Evolutionary conservation across 495 filamentous ascomycete species (phyloP).

Genomic region (Penicillium roqueforti): DNA sequence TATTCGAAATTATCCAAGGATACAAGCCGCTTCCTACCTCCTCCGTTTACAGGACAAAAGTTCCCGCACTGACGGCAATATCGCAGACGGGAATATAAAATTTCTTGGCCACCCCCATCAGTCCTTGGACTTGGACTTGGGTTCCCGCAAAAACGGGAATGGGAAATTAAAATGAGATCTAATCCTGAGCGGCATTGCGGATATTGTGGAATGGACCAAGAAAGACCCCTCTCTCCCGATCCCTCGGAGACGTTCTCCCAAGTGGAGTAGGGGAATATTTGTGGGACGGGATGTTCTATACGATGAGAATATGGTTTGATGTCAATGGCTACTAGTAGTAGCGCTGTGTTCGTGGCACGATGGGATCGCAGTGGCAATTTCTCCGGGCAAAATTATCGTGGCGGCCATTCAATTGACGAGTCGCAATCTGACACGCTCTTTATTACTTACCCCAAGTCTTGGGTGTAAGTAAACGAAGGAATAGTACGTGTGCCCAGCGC

Average conservation of each 20-base stretch:
- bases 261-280: background rate
- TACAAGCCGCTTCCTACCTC: background rate
- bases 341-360: constrained; percentile 5
- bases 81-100: background rate
- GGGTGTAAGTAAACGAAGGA: background rate
- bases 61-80: constrained; percentile 6
- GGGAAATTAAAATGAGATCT: background rate
- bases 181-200: background rate
- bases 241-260: background rate
- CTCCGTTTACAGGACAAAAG: background rate
- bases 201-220: constrained; percentile 11
- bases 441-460: background rate
- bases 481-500: background rate
- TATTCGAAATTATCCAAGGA: background rate
- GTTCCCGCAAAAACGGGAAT: background rate
- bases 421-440: constrained; percentile 3
- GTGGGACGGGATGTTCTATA: background rate
- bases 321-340: background rate
- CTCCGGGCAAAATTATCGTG: constrained; percentile 1
- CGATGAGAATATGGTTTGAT: background rate
- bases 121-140: background rate
- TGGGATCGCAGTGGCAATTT: background rate
- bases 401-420: constrained; percentile 8
- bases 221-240: background rate
- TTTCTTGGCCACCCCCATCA: constrained; percentile 11